Evolutionary conservation across 768 basidiomycete species (phyloP).

Genomic region (Holtermannia corniformis): DNA sequence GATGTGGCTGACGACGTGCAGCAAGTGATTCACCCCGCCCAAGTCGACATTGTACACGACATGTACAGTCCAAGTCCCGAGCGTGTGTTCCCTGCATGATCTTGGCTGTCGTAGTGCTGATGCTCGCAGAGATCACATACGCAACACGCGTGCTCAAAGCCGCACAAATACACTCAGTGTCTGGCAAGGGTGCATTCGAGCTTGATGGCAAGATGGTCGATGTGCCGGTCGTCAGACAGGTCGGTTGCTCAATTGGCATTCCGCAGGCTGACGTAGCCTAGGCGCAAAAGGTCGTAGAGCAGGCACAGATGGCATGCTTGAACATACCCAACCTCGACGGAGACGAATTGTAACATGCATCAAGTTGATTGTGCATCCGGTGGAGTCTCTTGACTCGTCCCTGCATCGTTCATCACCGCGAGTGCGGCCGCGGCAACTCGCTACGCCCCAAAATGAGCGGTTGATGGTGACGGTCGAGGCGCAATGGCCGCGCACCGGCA

Average conservation of each 20-base stretch:
- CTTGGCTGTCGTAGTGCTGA: not conserved
- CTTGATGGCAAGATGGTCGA: conserved; percentile 70
- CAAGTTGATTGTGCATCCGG: no score
- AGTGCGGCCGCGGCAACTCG: no score
- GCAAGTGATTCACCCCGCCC: conserved; percentile 92
- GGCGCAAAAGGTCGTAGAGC: no score
- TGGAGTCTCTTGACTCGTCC: no score
- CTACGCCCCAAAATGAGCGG: no score
- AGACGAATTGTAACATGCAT: no score
- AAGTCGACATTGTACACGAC: conserved; percentile 65
- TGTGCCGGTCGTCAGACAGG: conserved; percentile 82
- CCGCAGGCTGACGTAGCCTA: no score
- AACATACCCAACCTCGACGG: no score
- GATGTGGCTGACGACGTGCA: conserved; percentile 33
- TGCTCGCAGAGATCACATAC: not conserved
- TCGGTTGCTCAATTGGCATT: conserved; percentile 32
- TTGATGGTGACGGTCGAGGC: no score
- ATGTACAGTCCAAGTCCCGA: conserved; percentile 65
- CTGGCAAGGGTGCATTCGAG: conserved; percentile 67
- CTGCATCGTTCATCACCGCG: no score
- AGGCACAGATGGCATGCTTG: no score
- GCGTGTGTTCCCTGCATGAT: conserved; percentile 46
- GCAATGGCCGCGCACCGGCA: no score
- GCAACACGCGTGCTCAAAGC: conserved; percentile 52
- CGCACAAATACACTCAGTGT: conserved; percentile 54